These are phyloP conservation scores for Ophiostoma montium DNA, from an alignment of 2,329 filamentous ascomycete genomes.

Conservation along the genomic window DNA sequence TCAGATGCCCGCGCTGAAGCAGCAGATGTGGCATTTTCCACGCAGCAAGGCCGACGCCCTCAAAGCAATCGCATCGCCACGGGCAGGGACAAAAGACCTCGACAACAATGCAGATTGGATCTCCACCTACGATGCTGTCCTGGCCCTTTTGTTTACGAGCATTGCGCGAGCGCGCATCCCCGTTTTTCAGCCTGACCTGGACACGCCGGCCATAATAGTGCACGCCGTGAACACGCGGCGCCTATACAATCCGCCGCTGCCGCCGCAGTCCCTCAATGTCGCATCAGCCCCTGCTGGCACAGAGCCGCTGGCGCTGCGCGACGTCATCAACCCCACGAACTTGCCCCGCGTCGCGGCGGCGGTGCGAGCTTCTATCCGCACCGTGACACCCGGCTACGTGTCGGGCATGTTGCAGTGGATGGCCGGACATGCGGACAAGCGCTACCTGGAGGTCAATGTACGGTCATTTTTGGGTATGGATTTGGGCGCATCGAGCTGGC, in stretches of 20 bases:
- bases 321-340: background rate
- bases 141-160: slow-evolving; percentile 27
- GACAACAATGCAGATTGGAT: slow-evolving; percentile 24
- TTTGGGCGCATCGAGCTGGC: slow-evolving; percentile 17
- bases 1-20: slow-evolving; percentile 6
- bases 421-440: slow-evolving; percentile 14
- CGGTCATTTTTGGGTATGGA: slow-evolving; percentile 17
- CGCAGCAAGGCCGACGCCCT: slow-evolving; percentile 27
- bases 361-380: slow-evolving; percentile 15
- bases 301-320: background rate
- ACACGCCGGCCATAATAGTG: slow-evolving; percentile 6
- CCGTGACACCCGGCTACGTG: slow-evolving; percentile 14
- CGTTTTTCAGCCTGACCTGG: slow-evolving; percentile 17
- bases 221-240: slow-evolving; percentile 16
- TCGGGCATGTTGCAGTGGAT: slow-evolving; percentile 15
- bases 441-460: slow-evolving; percentile 15
- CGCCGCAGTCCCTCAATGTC: slow-evolving; percentile 15
- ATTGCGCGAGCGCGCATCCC: slow-evolving; percentile 22
- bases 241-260: slow-evolving; percentile 15
- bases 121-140: slow-evolving; percentile 31
- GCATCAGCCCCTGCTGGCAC: slow-evolving; percentile 10
- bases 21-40: slow-evolving; percentile 25
- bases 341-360: slow-evolving; percentile 14
- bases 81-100: slow-evolving; percentile 10
- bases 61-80: slow-evolving; percentile 21